phyloP scores from a whole-genome alignment of 1,284 basidiomycete genomes.

The Laetiporus sulphureus region DNA sequence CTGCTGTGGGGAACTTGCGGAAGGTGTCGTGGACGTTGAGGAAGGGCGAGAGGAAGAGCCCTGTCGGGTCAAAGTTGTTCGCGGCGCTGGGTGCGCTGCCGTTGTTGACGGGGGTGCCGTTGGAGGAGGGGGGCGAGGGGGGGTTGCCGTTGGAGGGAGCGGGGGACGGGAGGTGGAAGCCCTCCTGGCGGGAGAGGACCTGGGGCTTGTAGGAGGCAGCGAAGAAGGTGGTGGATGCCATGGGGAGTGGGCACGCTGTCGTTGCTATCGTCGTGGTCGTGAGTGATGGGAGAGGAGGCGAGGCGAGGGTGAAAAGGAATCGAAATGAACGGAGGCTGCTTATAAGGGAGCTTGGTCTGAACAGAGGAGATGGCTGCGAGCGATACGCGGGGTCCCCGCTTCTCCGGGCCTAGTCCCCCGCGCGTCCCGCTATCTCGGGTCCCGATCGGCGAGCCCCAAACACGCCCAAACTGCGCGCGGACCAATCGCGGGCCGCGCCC shows the following conservation, averaged over 20 bases:
- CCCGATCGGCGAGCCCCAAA: too few species aligned
- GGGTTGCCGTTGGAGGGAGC: conserved; percentile 28
- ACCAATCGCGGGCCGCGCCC: too few species aligned
- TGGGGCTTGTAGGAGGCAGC: conserved; percentile 32
- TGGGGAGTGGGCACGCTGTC: too few species aligned
- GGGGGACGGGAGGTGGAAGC: conserved; percentile 53
- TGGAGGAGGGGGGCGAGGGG: conserved; percentile 33
- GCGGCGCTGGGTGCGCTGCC: conserved; percentile 19
- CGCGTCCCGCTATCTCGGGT: too few species aligned
- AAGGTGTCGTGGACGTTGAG: conserved; percentile 42
- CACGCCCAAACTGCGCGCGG: too few species aligned
- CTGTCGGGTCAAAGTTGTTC: conserved; percentile 24
- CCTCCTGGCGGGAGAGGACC: conserved; percentile 45
- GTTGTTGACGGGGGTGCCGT: conserved; percentile 27
- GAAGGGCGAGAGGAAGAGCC: conserved; percentile 37
- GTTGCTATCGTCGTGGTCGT: too few species aligned
- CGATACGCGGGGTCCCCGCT: too few species aligned
- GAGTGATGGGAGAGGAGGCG: neutral
- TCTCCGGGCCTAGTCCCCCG: too few species aligned
- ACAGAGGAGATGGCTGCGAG: neutral
- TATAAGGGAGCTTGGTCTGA: neutral
- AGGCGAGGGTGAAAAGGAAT: neutral
- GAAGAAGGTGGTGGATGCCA: conserved; percentile 18
- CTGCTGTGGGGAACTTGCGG: conserved; percentile 38
- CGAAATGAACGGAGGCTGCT: neutral